Conservation (phyloP, 2,329 filamentous ascomycete species). For the Calonectria crousiana region DNA sequence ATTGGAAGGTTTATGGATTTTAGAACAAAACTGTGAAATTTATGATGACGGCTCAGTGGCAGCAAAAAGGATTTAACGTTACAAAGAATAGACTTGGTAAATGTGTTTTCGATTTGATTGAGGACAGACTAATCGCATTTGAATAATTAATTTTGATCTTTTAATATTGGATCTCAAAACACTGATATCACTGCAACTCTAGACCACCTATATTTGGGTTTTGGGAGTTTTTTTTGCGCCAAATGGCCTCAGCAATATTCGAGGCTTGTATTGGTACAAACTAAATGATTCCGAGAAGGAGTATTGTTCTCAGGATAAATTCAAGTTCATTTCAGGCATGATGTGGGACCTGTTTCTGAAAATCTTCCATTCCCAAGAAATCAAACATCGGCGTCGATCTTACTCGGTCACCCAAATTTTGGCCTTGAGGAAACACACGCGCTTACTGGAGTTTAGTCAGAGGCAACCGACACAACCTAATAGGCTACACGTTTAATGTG, state of each 20-base stretch:
- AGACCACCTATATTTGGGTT: neutral
- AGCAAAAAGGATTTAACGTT: neutral
- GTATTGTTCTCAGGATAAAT: neutral
- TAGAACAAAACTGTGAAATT: slow-evolving; percentile 16
- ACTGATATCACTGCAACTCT: neutral
- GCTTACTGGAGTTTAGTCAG: neutral
- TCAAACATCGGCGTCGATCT: neutral
- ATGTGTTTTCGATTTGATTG: neutral
- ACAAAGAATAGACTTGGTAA: neutral
- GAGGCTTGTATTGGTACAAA: neutral
- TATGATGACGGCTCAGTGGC: neutral
- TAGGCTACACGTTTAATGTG: neutral
- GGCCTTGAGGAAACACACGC: neutral
- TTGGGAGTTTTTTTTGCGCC: neutral
- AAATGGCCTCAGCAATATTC: neutral
- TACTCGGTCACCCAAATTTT: neutral
- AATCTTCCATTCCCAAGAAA: neutral
- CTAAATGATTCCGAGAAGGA: neutral
- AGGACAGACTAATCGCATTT: neutral
- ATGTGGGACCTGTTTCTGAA: neutral
- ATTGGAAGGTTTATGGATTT: slow-evolving; percentile 21
- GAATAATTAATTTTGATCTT: neutral
- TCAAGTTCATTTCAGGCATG: neutral
- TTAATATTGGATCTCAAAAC: neutral
- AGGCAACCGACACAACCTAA: too few relatives aligned